Evolutionary conservation across 2,329 filamentous ascomycete genomes (phyloP), one percentile per base, ranked within the genome.

Genomic region (Beauveria australis): DNA sequence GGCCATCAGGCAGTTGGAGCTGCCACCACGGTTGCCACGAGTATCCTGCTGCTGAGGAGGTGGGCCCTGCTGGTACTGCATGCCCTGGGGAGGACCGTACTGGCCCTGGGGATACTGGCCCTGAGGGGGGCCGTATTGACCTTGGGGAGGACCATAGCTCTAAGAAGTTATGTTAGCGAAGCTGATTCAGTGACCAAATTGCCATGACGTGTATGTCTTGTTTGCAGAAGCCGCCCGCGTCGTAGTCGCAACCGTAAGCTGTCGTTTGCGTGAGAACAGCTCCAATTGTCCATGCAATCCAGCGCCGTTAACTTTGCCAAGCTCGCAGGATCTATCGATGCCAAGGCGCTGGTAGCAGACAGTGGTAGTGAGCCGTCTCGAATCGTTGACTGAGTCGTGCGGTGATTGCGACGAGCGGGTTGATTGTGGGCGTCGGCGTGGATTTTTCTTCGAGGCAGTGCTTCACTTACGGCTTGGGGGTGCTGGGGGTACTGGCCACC

Each of bases 1-100:
- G 61, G 73, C 77, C 48, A 74, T 72, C 57, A 81, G 67, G 66
- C 79, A 81, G 65, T 73, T 75, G 61, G 74, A 73, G 57, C 73
- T 70, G 61, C 73, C 73, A 54, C 73, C 69, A 62, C 69, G 69
- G 64, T 66, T 63, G 63, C 69, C 63, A 62, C 68, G 64, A 55
- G 67, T 2, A 37, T 37, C 64, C 63, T 70, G 63, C 62, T 60
- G 64, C 65, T 69, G 66, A 24, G 66, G 68, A 46, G 73, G 71
- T 37, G 71, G 73, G 24, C 67, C 71, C 66, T 76, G 75, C 63
- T 77, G 73, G 65, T 78, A 76, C 67, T 77, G 73, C 73, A 78
- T 78, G 61, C 74, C 77, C 60, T 73, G 71, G 65, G 77, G 71
- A 30, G 63, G 58, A 30, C 62, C 59, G 65, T 78, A 75, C 66